Conservation (phyloP, 164 flowering plant genomes). For the grape (Vitis vinifera) region DNA sequence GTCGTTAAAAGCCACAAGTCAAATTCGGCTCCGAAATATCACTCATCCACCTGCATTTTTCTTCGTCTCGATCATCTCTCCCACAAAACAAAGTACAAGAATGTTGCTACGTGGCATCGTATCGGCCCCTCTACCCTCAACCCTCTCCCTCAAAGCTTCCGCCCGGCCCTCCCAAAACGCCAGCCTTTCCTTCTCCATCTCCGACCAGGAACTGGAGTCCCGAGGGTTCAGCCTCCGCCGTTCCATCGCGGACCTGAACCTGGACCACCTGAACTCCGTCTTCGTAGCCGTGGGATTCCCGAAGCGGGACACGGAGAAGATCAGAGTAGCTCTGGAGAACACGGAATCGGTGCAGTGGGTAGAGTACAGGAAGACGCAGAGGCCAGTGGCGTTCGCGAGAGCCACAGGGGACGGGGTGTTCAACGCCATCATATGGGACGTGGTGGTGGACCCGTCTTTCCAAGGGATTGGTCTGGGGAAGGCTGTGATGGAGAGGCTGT, state of each 20-base stretch:
- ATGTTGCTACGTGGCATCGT: constrained; percentile 38
- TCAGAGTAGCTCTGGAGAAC: constrained; percentile 68
- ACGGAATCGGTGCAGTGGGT: constrained; percentile 82
- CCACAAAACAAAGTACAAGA: not conserved
- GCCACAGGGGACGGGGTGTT: constrained; percentile 98
- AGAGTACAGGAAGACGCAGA: constrained; percentile 52
- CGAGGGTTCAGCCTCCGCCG: constrained; percentile 81
- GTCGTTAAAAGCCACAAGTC: too few relatives aligned
- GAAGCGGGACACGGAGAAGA: constrained; percentile 70
- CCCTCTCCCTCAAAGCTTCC: constrained; percentile 12
- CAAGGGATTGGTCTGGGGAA: constrained; percentile 95
- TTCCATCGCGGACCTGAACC: constrained; percentile 51
- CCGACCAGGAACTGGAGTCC: constrained; percentile 63
- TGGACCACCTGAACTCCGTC: constrained; percentile 79
- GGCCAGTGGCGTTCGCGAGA: constrained; percentile 89
- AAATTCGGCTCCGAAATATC: too few relatives aligned
- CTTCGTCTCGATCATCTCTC: not conserved
- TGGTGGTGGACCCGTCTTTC: constrained; percentile 92
- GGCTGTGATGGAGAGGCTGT: constrained; percentile 86
- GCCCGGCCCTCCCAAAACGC: constrained; percentile 3
- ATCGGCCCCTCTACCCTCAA: constrained; percentile 20
- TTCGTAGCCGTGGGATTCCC: constrained; percentile 94
- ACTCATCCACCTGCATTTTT: not conserved
- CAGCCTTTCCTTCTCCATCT: constrained; percentile 35
- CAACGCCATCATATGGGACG: constrained; percentile 97